Percentiles rank a stretch among this genome's conserved stretches.
These are phyloP conservation scores for Rhododendron griersonianum DNA, from an alignment of 148 eudicot species.

Conservation along the genomic window DNA sequence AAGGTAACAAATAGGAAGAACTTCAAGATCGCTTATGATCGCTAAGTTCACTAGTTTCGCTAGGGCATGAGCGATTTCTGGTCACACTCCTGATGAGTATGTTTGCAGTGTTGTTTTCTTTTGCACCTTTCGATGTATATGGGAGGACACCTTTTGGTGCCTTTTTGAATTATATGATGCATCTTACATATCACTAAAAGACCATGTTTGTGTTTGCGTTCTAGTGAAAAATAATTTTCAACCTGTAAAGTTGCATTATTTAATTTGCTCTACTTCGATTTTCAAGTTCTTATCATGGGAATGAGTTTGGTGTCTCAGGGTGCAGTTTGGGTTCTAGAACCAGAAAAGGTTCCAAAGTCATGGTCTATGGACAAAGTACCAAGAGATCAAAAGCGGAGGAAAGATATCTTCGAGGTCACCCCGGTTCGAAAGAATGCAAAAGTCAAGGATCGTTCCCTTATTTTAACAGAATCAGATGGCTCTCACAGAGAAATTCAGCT, in stretches of 20 bases:
- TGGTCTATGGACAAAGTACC: constrained; percentile 28
- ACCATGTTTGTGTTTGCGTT: neutral
- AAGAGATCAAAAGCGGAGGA: constrained; percentile 49
- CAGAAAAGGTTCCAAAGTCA: constrained; percentile 55
- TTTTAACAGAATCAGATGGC: constrained; percentile 63
- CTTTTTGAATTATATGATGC: neutral
- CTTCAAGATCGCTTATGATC: neutral
- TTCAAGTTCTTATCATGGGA: neutral
- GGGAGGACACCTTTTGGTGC: neutral
- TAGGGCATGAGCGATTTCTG: neutral
- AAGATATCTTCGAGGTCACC: constrained; percentile 64
- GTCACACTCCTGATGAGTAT: neutral
- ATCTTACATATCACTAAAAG: neutral
- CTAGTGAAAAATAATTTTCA: neutral
- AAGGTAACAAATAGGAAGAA: neutral
- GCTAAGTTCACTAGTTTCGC: neutral
- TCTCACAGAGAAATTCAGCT: constrained; percentile 50
- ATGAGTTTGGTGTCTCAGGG: constrained; percentile 48
- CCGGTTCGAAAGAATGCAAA: constrained; percentile 69
- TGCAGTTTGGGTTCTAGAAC: constrained; percentile 69
- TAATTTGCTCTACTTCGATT: neutral
- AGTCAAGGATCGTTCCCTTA: constrained; percentile 59
- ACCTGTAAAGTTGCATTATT: neutral
- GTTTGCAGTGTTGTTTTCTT: neutral
- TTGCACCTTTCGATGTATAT: neutral